phyloP scores from a whole-genome alignment of 148 eudicot species.

The Rhododendron simsii region DNA sequence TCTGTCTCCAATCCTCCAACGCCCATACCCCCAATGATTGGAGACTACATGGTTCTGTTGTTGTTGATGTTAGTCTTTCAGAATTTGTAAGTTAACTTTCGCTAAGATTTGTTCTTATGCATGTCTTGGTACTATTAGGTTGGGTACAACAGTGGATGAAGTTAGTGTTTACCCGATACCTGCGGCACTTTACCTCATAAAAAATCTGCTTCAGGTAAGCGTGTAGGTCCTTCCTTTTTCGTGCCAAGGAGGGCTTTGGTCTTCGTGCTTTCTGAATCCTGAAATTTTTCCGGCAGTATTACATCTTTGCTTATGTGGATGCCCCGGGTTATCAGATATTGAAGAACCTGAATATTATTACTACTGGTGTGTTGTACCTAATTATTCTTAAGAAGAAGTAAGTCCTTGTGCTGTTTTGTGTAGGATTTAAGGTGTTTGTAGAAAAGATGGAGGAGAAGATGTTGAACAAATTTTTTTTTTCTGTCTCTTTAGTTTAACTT shows the following conservation, averaged over 20 bases:
- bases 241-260: background rate
- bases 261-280: slow-evolving; percentile 14
- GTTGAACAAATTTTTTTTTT: background rate
- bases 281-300: slow-evolving; percentile 58
- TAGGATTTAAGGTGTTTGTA: background rate
- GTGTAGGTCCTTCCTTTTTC: background rate
- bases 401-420: slow-evolving; percentile 10
- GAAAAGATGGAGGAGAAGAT: background rate
- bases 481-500: background rate
- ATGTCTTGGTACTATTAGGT: slow-evolving; percentile 35
- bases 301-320: slow-evolving; percentile 98
- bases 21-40: too few species aligned
- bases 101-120: background rate
- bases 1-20: too few species aligned
- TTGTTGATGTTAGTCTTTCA: too few species aligned
- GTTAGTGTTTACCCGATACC: slow-evolving; percentile 94
- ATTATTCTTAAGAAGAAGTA: slow-evolving; percentile 87
- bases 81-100: background rate
- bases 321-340: slow-evolving; percentile 98
- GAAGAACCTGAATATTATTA: slow-evolving; percentile 92
- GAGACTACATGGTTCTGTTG: too few species aligned
- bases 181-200: slow-evolving; percentile 82
- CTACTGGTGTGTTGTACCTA: slow-evolving; percentile 84
- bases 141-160: slow-evolving; percentile 86
- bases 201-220: slow-evolving; percentile 87